phyloP scores from a whole-genome alignment of 2,329 filamentous ascomycete species.

The Scleromitrula shiraiana region DNA sequence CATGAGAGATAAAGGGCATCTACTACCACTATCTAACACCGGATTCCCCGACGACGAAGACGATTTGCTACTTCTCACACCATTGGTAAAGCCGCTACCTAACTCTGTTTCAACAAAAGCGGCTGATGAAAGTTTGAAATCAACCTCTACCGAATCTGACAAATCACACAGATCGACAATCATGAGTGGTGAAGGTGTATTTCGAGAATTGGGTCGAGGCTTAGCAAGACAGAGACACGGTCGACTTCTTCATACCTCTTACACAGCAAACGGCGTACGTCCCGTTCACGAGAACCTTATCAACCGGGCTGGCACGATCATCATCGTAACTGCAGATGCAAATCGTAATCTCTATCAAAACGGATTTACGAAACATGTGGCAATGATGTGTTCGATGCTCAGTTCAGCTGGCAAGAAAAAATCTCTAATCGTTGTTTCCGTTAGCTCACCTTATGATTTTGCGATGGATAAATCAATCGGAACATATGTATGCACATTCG shows the following conservation, averaged over 20 bases:
- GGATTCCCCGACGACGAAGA: slow-evolving; percentile 85
- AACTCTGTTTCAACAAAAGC: slow-evolving; percentile 76
- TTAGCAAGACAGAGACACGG: slow-evolving; percentile 81
- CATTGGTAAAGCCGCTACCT: slow-evolving; percentile 83
- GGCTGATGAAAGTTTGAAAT: slow-evolving; percentile 46
- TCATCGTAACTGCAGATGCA: slow-evolving; percentile 87
- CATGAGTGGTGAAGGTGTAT: slow-evolving; percentile 90
- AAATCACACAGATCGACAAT: slow-evolving; percentile 50
- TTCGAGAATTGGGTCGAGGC: slow-evolving; percentile 78
- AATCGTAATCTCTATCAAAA: slow-evolving; percentile 91
- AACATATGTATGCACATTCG: slow-evolving; percentile 91
- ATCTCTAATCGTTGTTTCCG: slow-evolving; percentile 81
- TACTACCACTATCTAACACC: slow-evolving; percentile 74
- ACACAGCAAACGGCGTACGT: slow-evolving; percentile 85
- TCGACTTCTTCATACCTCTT: slow-evolving; percentile 86
- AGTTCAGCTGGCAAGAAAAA: slow-evolving; percentile 74
- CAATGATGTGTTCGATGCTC: slow-evolving; percentile 88
- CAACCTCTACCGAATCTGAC: slow-evolving; percentile 40
- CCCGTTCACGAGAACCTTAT: slow-evolving; percentile 92
- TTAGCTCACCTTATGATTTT: slow-evolving; percentile 95
- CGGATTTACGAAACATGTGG: slow-evolving; percentile 91
- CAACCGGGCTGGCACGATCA: slow-evolving; percentile 76
- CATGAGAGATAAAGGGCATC: slow-evolving; percentile 77
- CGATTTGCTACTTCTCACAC: slow-evolving; percentile 82
- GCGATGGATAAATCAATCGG: slow-evolving; percentile 85